Evolutionary conservation across 352 stramenopile species (phyloP), one percentile per base, ranked within the genome.

Genomic region (Phytophthora quininea): DNA sequence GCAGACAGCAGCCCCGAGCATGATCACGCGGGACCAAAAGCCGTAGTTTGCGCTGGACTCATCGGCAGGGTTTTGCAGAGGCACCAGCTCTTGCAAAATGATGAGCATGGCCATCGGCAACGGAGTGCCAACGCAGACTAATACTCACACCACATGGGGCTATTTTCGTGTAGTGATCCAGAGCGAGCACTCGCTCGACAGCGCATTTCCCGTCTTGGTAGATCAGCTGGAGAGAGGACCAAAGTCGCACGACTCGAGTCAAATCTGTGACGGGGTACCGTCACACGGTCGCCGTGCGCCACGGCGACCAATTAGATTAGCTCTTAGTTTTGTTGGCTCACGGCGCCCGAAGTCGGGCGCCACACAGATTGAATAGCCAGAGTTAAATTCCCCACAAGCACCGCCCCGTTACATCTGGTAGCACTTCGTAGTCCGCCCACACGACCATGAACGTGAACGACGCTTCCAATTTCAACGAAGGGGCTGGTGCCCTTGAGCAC

Each of bases 171-270:
- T 65, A 71, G 5, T 63, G 19, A 4, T 64, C 47, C 0, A 74
- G 35, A 1, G 61, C 56, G 1, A 67, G 42, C 11, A 24, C 19
- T 14, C 62, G 51, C n/a, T 74, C 56, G 3, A 74, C 54, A 0
- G 67, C 70, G 27, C 67, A 71, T 9, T 55, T 74, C 0, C 65
- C 65, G 11, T 55, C n/a, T n/a, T n/a, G n/a, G n/a, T n/a, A n/a
- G n/a, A 2, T 50, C 37, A 27, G 10, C 32, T 35, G 12, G 2
- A 12, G n/a, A 2, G 4, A 62, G 4, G 9, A n/a, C n/a, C 55
- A 31, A 40, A 50, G 24, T 40, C 9, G 29, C 35, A 15, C 19
- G n/a, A 38, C n/a, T n/a, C n/a, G n/a, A n/a, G n/a, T n/a, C n/a
- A n/a, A n/a, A n/a, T n/a, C n/a, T n/a, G n/a, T n/a, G n/a, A n/a